Base-by-base conservation (phyloP, 148 eudicot species). In the Silene uniflora region DNA sequence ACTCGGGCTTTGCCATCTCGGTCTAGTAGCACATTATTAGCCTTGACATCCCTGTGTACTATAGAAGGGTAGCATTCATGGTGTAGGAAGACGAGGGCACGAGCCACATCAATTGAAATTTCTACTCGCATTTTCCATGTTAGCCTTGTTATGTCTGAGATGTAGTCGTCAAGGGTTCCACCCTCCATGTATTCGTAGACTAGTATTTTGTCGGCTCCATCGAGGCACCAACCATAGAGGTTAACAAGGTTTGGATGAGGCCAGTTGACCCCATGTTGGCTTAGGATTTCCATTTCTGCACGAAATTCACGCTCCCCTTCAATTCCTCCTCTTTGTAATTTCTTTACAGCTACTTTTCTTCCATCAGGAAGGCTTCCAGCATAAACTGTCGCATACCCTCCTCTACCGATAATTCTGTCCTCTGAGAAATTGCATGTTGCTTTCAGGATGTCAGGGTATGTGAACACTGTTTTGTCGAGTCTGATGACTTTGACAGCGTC, bases 141-240 rank as follows among this genome's bases (percentile, higher is more conserved):
- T 6, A 95, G 83, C 63, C 78, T 77, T 24, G 76, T 81, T 63
- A 79, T 75, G 71, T 90, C 93, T 2, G 89, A 65, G 71, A 95
- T 81, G 2, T 81, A 67, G 72, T 92, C 96, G 77, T 95, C 98
- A 42, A 95, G 78, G 86, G 85, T 88, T 46, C 98, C 98, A 2
- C 96, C 98, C 72, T 88, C 91, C 96, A 95, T 95, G 84, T 87
- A 95, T 86, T 95, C 98, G 52, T 95, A 95, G 2, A 95, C 91
- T 22, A 95, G 67, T 35, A 95, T 59, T 76, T 90, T 95, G 75
- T 90, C 92, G 0, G 89, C 88, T 19, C 93, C 89, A 69, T 90
- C 86, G 18, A 95, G 96, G 82, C 98, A 95, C 97, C 97, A 95
- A 1, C 98, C 98, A 14, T 90, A 90, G 16, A 95, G 96, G 22